Evolutionary conservation across 441 rosid genomes (phyloP).

Genomic region (Populus hybrid): DNA sequence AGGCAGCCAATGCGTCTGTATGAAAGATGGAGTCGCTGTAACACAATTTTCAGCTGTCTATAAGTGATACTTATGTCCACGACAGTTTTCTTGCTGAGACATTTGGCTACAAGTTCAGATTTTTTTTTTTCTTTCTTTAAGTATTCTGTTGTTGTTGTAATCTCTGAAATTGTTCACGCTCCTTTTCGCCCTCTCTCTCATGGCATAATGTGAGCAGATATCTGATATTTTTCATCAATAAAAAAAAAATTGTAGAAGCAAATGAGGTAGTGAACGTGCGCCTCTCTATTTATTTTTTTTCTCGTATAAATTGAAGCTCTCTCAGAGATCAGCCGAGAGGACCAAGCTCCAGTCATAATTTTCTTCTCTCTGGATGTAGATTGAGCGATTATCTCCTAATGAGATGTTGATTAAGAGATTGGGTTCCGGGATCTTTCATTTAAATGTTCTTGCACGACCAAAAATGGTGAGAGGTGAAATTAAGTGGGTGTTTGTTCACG

Average conservation of each 20-base stretch:
- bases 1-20: constrained; percentile 34
- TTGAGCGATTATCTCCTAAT: no score
- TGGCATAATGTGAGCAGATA: not conserved
- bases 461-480: not conserved
- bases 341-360: not conserved
- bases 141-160: not conserved
- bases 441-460: not conserved
- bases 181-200: not conserved
- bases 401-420: not conserved
- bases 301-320: not conserved
- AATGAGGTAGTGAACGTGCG: not conserved
- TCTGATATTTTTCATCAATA: not conserved
- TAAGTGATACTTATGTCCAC: not conserved
- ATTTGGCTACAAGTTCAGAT: not conserved
- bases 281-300: not conserved
- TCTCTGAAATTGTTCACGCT: not conserved
- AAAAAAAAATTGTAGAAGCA: not conserved
- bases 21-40: constrained; percentile 18
- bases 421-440: not conserved
- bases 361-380: not conserved
- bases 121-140: no score
- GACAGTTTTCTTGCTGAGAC: not conserved
- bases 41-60: constrained; percentile 16
- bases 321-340: not conserved
- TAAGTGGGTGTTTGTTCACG: no score